phyloP scores from a whole-genome alignment of 192 early-diverging fungal genomes.

The Backusella liffmaniae region DNA sequence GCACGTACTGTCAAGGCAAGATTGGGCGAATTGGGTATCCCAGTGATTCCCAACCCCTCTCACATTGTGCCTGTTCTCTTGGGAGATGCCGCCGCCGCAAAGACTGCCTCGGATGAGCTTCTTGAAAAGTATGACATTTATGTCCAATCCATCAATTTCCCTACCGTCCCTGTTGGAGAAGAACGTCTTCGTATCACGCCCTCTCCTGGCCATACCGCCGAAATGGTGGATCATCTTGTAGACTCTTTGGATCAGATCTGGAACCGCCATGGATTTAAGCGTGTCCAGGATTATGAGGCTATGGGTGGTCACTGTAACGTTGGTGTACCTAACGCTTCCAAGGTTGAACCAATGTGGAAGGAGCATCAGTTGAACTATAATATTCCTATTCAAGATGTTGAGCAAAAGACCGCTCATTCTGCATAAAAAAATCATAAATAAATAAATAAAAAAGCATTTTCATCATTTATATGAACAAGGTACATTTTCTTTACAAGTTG shows the following conservation, averaged over 20 bases:
- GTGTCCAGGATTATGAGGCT: constrained; percentile 78
- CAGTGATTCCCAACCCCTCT: constrained; percentile 96
- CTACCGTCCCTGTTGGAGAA: constrained; percentile 90
- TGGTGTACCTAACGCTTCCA: constrained; percentile 49
- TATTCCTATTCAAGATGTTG: neutral
- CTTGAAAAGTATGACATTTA: constrained; percentile 89
- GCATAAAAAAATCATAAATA: neutral
- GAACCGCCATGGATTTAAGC: constrained; percentile 81
- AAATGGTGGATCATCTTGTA: constrained; percentile 84
- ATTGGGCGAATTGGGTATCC: constrained; percentile 82
- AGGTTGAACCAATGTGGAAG: constrained; percentile 54
- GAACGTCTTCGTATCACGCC: constrained; percentile 98
- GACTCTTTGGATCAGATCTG: constrained; percentile 82
- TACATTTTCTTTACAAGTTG: neutral
- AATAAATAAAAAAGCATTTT: neutral
- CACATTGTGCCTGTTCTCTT: constrained; percentile 98
- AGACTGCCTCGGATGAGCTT: constrained; percentile 90
- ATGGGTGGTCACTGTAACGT: constrained; percentile 87
- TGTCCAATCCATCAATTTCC: constrained; percentile 98
- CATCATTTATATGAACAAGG: neutral
- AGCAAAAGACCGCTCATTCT: neutral
- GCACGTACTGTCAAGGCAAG: constrained; percentile 83
- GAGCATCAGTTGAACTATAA: constrained; percentile 44
- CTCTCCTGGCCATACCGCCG: constrained; percentile 84
- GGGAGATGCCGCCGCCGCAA: constrained; percentile 94